Evolutionary conservation across 495 filamentous ascomycete species (phyloP), one percentile per base, ranked within the genome.

Genomic region (Penicillium silybi): DNA sequence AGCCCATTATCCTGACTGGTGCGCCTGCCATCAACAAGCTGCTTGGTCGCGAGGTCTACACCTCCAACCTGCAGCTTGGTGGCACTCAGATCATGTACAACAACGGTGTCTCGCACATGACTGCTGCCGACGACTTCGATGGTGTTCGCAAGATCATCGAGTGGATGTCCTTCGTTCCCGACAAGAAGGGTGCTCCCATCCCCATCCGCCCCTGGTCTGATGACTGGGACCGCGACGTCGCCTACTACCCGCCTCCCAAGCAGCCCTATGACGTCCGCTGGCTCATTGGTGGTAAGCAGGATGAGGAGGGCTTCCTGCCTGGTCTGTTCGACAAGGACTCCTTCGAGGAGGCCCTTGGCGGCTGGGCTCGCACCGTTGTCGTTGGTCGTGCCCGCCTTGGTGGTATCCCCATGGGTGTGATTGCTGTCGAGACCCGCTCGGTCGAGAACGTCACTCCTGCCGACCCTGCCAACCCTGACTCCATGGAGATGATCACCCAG

Each of bases 11-110:
- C 62, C 85, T 98, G 52, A 98, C 93, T 66, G 93, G 93, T 79
- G 93, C 93, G 26, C 89, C 89, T 56, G 93, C 93, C 48, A 87
- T 98, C 72, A 98, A 98, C 83, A 98, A 97, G 78, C 78, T 98
- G 58, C 86, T 98, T 44, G 93, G 93, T 37, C 88, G 93, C 55
- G 95, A 98, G 74, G 92, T 98, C 16, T 98, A 98, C 79, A 96
- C 93, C 41, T 97, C 93, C 29, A 98, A 98, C 80, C 72, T 98
- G 54, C 93, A 98, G 78, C 88, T 98, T 54, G 93, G 93, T 83
- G 93, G 93, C 60, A 97, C 93, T 37, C 93, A 98, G 75, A 98
- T 98, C 80, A 98, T 98, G 93, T 97, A 98, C 83, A 92, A 86
- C 76, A 98, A 98, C 67, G 93, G 93, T 81, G 95, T 98, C 22